phyloP scores from a whole-genome alignment of 2,329 filamentous ascomycete species.

The Xylaria sp. region DNA sequence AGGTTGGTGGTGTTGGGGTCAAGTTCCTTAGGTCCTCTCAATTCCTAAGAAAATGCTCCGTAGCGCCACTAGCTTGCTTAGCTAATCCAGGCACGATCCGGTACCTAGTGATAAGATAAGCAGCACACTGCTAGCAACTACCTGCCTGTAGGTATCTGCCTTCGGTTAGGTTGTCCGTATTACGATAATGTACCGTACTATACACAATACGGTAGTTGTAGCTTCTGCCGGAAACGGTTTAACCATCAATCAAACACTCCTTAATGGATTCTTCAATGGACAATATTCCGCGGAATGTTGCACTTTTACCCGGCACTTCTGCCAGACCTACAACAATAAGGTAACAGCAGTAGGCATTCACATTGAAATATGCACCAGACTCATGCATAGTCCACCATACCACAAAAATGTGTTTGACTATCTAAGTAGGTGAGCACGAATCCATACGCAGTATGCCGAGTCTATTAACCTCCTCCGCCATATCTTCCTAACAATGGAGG shows the following conservation, averaged over 20 bases:
- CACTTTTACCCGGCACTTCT: background rate
- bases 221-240: background rate
- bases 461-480: background rate
- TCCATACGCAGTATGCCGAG: background rate
- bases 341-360: background rate
- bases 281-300: background rate
- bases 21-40: slow-evolving; percentile 40
- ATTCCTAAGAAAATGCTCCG: slow-evolving; percentile 37
- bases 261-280: no score
- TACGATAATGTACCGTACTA: no score
- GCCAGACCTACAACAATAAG: background rate
- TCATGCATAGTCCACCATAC: slow-evolving; percentile 22
- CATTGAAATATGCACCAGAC: background rate
- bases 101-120: slow-evolving; percentile 39
- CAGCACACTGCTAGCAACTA: background rate
- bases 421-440: slow-evolving; percentile 21
- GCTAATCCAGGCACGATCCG: slow-evolving; percentile 34
- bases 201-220: background rate
- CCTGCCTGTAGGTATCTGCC: background rate
- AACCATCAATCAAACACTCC: no score
- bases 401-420: slow-evolving; percentile 39
- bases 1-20: slow-evolving; percentile 42
- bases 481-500: slow-evolving; percentile 19
- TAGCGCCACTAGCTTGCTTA: slow-evolving; percentile 41
- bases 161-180: no score